A percentile compares a stretch with the other conserved stretches of the same genome.
Conservation (phyloP, 306 rosid genomes). For the Gynostemma pentaphyllum region DNA sequence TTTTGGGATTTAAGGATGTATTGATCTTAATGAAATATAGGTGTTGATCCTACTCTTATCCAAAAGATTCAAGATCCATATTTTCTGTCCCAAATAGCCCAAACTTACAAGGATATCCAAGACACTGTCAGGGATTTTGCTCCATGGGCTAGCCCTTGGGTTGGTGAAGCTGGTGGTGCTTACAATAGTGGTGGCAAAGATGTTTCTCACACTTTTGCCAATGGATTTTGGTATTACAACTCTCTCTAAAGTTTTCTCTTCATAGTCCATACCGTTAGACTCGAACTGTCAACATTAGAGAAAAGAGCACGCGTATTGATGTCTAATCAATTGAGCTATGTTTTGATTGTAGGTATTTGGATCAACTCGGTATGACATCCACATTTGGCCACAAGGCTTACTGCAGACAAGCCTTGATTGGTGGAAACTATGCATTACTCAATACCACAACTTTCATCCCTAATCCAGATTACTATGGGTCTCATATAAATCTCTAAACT, state of each 20-base stretch:
- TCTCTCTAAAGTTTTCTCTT: too few relatives aligned
- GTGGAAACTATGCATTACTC: slow-evolving; percentile 58
- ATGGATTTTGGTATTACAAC: slow-evolving; percentile 74
- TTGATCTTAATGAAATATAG: too few relatives aligned
- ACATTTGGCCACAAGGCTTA: slow-evolving; percentile 40
- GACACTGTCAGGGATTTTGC: slow-evolving; percentile 13
- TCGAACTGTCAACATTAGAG: too few relatives aligned
- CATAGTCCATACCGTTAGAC: too few relatives aligned
- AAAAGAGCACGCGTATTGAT: too few relatives aligned
- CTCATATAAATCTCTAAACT: too few relatives aligned
- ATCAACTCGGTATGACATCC: slow-evolving; percentile 56
- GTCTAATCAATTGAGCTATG: too few relatives aligned
- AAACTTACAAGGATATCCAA: slow-evolving; percentile 26
- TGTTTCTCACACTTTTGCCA: slow-evolving; percentile 45
- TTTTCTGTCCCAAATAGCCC: slow-evolving; percentile 28
- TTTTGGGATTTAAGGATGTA: too few relatives aligned
- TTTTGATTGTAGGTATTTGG: slow-evolving; percentile 53
- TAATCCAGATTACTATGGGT: slow-evolving; percentile 59
- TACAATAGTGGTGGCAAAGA: slow-evolving; percentile 60
- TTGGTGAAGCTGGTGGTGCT: slow-evolving; percentile 76
- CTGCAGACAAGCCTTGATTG: slow-evolving; percentile 51
- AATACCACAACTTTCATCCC: slow-evolving; percentile 51
- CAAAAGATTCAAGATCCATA: slow-evolving; percentile 41
- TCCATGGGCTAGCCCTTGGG: slow-evolving; percentile 47
- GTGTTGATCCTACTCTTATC: slow-evolving; percentile 38